These are phyloP conservation scores for Cytospora paraplurivora DNA, from an alignment of 2,329 filamentous ascomycete genomes.

Conservation along the genomic window DNA sequence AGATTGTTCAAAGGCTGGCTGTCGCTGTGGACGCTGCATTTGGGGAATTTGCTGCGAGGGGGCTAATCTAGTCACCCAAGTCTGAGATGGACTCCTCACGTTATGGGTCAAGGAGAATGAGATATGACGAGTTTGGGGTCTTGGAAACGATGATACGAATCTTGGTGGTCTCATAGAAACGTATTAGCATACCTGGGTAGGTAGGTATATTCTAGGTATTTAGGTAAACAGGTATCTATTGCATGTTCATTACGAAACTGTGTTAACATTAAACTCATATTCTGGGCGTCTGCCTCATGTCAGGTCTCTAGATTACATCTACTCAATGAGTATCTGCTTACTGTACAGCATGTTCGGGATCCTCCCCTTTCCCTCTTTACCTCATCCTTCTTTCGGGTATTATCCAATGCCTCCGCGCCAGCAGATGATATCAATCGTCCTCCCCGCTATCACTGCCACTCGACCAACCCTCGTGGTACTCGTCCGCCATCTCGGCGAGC, in stretches of 20 bases:
- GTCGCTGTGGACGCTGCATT: slow-evolving; percentile 48
- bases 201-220: too few relatives aligned
- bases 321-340: too few relatives aligned
- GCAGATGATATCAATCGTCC: slow-evolving; percentile 48
- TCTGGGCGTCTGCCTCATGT: too few relatives aligned
- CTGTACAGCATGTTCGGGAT: neutral
- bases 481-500: slow-evolving; percentile 79
- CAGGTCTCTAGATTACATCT: too few relatives aligned
- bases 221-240: too few relatives aligned
- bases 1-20: slow-evolving; percentile 52
- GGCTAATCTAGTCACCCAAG: neutral
- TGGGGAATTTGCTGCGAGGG: slow-evolving; percentile 1
- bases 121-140: neutral
- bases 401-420: too few relatives aligned
- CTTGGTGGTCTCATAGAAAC: too few relatives aligned
- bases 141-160: too few relatives aligned
- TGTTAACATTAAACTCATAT: too few relatives aligned
- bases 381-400: neutral
- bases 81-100: neutral
- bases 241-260: too few relatives aligned
- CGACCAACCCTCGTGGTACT: slow-evolving; percentile 86
- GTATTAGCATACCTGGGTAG: too few relatives aligned
- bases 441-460: slow-evolving; percentile 74
- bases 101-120: neutral
- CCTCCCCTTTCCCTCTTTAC: neutral